Evolutionary conservation across 2,329 filamentous ascomycete species (phyloP).

Genomic region (Pleoardoris graminearum): DNA sequence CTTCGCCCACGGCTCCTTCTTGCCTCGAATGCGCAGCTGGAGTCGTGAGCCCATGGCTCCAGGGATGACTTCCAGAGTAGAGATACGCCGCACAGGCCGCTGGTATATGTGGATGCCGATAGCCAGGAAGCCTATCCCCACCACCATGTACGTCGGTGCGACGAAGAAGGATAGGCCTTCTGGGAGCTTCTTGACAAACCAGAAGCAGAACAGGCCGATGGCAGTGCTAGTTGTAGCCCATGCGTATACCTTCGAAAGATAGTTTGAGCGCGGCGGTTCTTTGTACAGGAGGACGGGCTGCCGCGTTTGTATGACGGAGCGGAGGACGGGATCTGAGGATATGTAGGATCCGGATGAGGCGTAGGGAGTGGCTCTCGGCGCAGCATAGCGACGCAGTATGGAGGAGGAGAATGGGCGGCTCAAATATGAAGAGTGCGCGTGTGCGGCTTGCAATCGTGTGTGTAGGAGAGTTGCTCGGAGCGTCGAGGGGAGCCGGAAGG

Average conservation of each 20-base stretch:
- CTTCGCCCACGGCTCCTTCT: slow-evolving; percentile 29
- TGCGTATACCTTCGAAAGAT: slow-evolving; percentile 36
- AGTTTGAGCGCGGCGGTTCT: slow-evolving; percentile 32
- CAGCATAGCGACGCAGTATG: slow-evolving; percentile 25
- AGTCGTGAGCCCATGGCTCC: slow-evolving; percentile 32
- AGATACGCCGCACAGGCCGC: slow-evolving; percentile 36
- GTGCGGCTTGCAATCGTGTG: slow-evolving; percentile 27
- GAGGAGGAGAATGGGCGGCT: slow-evolving; percentile 32
- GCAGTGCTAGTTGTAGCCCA: slow-evolving; percentile 29
- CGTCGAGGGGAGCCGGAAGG: slow-evolving; percentile 39
- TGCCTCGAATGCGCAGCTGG: slow-evolving; percentile 36
- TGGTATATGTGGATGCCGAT: slow-evolving; percentile 39
- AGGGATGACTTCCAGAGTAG: slow-evolving; percentile 37
- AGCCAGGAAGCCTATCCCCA: slow-evolving; percentile 30
- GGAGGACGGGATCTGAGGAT: slow-evolving; percentile 39
- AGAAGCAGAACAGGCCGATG: slow-evolving; percentile 34
- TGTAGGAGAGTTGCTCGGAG: slow-evolving; percentile 38
- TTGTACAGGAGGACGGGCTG: slow-evolving; percentile 41
- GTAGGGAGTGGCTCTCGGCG: background rate
- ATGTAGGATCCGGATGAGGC: slow-evolving; percentile 17
- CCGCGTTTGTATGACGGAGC: slow-evolving; percentile 33
- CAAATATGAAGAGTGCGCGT: slow-evolving; percentile 10
- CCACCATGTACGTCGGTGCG: slow-evolving; percentile 38
- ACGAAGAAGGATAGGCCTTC: slow-evolving; percentile 40
- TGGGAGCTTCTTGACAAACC: slow-evolving; percentile 31